Conservation (phyloP, 139 green algal species). For the Choricystis sp. region DNA sequence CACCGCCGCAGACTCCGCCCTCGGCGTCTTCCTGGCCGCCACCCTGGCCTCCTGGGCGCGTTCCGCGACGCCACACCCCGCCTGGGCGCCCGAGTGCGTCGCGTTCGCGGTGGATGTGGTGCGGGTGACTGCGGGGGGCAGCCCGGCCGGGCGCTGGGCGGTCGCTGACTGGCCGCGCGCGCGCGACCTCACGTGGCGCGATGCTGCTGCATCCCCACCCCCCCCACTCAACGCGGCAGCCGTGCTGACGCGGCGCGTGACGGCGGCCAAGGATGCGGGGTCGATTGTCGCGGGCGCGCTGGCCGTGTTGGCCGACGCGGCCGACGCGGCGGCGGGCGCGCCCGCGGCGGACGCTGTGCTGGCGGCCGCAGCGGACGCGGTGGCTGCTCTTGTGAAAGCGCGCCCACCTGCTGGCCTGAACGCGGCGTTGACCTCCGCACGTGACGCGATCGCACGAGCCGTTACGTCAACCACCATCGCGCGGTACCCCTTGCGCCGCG, state of each 20-base stretch:
- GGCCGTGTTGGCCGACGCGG: slow-evolving; percentile 13
- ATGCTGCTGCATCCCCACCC: no score
- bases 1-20: slow-evolving; percentile 14
- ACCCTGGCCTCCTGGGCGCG: slow-evolving; percentile 24
- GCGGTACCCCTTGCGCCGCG: slow-evolving; percentile 6
- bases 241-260: no score
- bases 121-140: no score
- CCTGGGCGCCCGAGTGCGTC: slow-evolving; percentile 40
- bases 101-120: slow-evolving; percentile 32
- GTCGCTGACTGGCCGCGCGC: no score
- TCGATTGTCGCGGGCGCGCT: slow-evolving; percentile 18
- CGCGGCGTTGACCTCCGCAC: no score
- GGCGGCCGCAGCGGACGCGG: slow-evolving; percentile 7
- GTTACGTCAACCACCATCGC: neutral
- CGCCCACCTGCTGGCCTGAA: neutral
- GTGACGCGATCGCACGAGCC: neutral
- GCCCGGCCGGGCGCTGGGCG: no score
- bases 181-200: no score
- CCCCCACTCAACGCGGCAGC: no score
- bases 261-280: no score
- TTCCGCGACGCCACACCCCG: neutral
- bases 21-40: slow-evolving; percentile 18
- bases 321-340: slow-evolving; percentile 11
- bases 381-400: slow-evolving; percentile 6
- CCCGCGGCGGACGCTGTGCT: slow-evolving; percentile 35